Evolutionary conservation across 768 basidiomycete genomes (phyloP), one percentile per base, ranked within the genome.

Genomic region (Kwoniella dejecticola): DNA sequence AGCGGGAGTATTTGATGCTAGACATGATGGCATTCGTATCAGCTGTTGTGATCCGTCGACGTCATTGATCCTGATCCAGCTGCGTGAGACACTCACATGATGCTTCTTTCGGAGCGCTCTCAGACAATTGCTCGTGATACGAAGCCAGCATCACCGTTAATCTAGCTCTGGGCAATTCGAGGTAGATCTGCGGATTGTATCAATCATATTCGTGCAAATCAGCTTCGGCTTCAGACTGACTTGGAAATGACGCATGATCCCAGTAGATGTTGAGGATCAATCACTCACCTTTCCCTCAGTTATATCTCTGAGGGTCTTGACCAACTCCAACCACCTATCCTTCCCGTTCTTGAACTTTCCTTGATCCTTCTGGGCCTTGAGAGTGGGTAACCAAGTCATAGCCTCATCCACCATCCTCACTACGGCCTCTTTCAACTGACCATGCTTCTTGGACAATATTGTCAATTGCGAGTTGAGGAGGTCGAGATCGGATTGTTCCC

Each of bases 201-300:
- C 21, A 11, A n/a, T 24, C 11, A 4, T 23, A 47, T 47, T 21
- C 12, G 46, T 53, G 17, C 6, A 8, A 13, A 38, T 53, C 26
- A 53, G 27, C 33, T 27, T 49, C 15, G 8, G 23, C 27, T 31
- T 27, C 47, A 23, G 7, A 6, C 8, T 49, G 8, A n/a, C n/a
- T n/a, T n/a, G n/a, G n/a, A 19, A 31, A 24, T 17, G 23, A 24
- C 30, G 36, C n/a, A 23, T 8, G 56, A 44, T 38, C 2, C n/a
- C 11, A 52, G 55, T 55, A 23, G n/a, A n/a, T n/a, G n/a, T 40
- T 31, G 27, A 3, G 19, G 6, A 31, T n/a, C n/a, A n/a, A n/a
- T n/a, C n/a, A 77, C 86, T 60, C 68, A 89, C 95, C 86, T 98
- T 99, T 53, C 96, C 96, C 82, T 99, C 96, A 0, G 96, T 95